Evolutionary conservation across 169 alveolate species (phyloP).

Genomic region (Plasmodium ovale): DNA sequence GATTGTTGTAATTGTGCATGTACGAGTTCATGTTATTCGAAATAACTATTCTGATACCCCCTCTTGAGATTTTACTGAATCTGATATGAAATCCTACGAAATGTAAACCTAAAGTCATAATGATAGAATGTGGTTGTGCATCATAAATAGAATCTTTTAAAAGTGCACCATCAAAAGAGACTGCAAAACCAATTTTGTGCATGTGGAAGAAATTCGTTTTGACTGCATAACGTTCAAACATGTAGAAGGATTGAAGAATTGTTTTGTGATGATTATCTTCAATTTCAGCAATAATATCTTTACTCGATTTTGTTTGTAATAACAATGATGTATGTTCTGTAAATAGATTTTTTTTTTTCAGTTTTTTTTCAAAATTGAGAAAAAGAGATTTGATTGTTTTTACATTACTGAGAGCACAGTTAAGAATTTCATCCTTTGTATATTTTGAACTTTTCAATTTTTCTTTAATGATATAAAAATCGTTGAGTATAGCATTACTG

Average conservation of each 20-base stretch:
- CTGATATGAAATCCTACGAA: slow-evolving; percentile 89
- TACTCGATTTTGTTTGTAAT: slow-evolving; percentile 2
- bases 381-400: slow-evolving; percentile 47
- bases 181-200: slow-evolving; percentile 81
- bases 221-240: slow-evolving; percentile 79
- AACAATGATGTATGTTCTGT: background rate
- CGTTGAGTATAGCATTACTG: slow-evolving; percentile 18
- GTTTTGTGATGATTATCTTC: slow-evolving; percentile 83
- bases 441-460: slow-evolving; percentile 64
- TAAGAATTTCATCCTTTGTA: slow-evolving; percentile 58
- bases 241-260: slow-evolving; percentile 80
- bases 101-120: slow-evolving; percentile 86
- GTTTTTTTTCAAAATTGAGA: slow-evolving; percentile 35
- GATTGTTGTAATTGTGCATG: slow-evolving; percentile 81
- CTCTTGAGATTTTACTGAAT: slow-evolving; percentile 86
- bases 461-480: slow-evolving; percentile 62
- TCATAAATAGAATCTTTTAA: slow-evolving; percentile 82
- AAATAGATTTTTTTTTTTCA: background rate
- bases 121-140: slow-evolving; percentile 83
- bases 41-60: slow-evolving; percentile 88
- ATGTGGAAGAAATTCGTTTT: slow-evolving; percentile 84
- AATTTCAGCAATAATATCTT: slow-evolving; percentile 76
- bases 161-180: slow-evolving; percentile 81
- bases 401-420: slow-evolving; percentile 39
- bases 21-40: slow-evolving; percentile 84